Base-by-base conservation (phyloP, 2,329 filamentous ascomycete genomes). In the Clonostachys sp. region DNA sequence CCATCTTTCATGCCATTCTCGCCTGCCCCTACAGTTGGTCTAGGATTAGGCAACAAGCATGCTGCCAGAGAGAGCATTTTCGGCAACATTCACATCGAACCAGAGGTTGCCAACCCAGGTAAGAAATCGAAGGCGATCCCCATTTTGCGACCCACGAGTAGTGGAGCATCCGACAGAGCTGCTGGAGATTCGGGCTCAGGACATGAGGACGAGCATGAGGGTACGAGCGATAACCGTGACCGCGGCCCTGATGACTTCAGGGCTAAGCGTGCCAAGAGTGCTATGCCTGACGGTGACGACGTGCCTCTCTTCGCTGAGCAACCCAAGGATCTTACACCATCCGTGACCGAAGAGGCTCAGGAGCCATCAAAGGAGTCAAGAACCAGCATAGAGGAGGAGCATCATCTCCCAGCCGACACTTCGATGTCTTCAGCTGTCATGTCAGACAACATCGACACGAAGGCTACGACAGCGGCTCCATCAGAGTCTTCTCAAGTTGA, bases 71-170 rank as follows among this genome's bases (percentile, higher is more conserved):
- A 69, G 51, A 77, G 79, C 45, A 88, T 91, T 55, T 90, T 91
- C 61, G 77, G 82, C 44, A 84, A 83, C 40, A 85, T 91, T 54
- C 79, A 82, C 52, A 68, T 87, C 34, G 79, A 74, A 47, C 74
- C 77, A 13, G 83, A 89, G 18, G 76, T 83, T 44, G 68, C 81
- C 30, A 87, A 87, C 57, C 78, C 84, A 7, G 64, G 69, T 1
- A 90, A 87, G 67, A 83, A 82, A 56, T 89, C 85, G 5, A 96
- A 94, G 68, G 90, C 90, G 10, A 80, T 96, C 47, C 87, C 91
- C 0, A 95, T 96, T 52, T 68, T 92, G 10, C 77, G 76, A 38
- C 87, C 88, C 2, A 74, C 82, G 48, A 83, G 73, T 56, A 67
- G 53, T 71, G 73, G 54, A 64, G 24, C 24, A 30, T 30, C 24